Evolutionary conservation across 2,329 filamentous ascomycete species (phyloP).

Genomic region (Hymenoscyphus salicellus): DNA sequence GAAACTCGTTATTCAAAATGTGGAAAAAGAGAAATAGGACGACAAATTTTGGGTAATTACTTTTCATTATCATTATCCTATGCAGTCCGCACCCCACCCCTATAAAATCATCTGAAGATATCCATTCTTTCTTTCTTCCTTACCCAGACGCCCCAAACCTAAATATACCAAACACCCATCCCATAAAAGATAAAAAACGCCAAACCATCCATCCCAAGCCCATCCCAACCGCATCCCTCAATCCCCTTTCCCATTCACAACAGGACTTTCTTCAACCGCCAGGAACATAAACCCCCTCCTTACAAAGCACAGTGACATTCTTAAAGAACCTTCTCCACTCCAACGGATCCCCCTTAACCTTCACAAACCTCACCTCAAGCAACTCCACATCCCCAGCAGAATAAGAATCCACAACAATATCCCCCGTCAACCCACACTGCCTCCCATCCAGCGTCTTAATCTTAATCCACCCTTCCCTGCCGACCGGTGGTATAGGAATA

Average conservation of each 20-base stretch:
- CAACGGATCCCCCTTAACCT: conserved; percentile 90
- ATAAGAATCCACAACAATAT: conserved; percentile 69
- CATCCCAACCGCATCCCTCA: neutral
- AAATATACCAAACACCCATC: neutral
- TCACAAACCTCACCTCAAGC: conserved; percentile 85
- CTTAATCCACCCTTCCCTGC: conserved; percentile 62
- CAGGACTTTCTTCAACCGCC: conserved; percentile 17
- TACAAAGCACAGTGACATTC: conserved; percentile 82
- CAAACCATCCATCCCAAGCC: neutral
- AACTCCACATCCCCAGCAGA: conserved; percentile 57
- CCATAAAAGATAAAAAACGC: neutral
- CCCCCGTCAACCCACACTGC: conserved; percentile 69
- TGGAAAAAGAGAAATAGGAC: too few relatives aligned
- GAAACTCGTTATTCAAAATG: too few relatives aligned
- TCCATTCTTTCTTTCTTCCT: neutral
- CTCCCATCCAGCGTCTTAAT: conserved; percentile 73
- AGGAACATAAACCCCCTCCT: conserved; percentile 73
- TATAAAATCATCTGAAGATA: neutral
- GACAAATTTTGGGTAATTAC: too few relatives aligned
- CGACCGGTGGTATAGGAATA: conserved; percentile 59
- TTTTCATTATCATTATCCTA: too few relatives aligned
- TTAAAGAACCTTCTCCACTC: conserved; percentile 98
- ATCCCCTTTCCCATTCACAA: neutral
- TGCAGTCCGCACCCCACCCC: too few relatives aligned
- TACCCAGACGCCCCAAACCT: neutral